Evolutionary conservation across 2,329 filamentous ascomycete species (phyloP).

Genomic region (Fusarium mundagurra): DNA sequence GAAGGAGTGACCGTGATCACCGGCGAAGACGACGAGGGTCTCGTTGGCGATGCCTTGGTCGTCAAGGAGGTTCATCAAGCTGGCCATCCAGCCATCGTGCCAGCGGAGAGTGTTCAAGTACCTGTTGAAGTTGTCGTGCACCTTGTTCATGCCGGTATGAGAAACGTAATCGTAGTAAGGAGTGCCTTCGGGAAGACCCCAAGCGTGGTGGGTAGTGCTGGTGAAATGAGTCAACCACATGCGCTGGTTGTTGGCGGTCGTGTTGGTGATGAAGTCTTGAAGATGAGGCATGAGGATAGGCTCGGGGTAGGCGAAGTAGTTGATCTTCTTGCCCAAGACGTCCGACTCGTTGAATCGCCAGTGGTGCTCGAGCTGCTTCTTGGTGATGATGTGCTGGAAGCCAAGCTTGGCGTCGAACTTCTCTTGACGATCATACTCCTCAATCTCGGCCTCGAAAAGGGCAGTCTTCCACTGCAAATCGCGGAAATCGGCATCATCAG

Average conservation of each 20-base stretch:
- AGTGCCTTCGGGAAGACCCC: slow-evolving; percentile 36
- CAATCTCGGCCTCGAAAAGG: slow-evolving; percentile 50
- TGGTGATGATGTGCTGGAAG: slow-evolving; percentile 45
- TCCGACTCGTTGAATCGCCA: slow-evolving; percentile 39
- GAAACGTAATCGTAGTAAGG: slow-evolving; percentile 36
- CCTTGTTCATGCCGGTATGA: slow-evolving; percentile 39
- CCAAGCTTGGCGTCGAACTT: slow-evolving; percentile 47
- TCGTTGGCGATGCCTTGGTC: slow-evolving; percentile 48
- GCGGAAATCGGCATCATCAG: slow-evolving; percentile 36
- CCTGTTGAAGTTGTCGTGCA: slow-evolving; percentile 45
- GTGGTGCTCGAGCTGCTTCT: slow-evolving; percentile 43
- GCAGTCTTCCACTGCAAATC: slow-evolving; percentile 46
- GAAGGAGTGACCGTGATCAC: slow-evolving; percentile 50
- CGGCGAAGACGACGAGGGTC: slow-evolving; percentile 48
- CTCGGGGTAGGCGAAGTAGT: slow-evolving; percentile 51
- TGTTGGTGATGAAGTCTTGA: slow-evolving; percentile 46
- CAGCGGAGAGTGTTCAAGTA: slow-evolving; percentile 49
- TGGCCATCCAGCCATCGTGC: slow-evolving; percentile 47
- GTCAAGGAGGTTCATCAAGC: slow-evolving; percentile 46
- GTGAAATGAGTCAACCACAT: slow-evolving; percentile 51
- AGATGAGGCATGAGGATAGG: slow-evolving; percentile 45
- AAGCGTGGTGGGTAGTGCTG: slow-evolving; percentile 50
- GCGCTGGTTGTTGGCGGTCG: slow-evolving; percentile 48
- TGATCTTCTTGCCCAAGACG: slow-evolving; percentile 39
- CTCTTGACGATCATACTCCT: slow-evolving; percentile 50